Evolutionary conservation across 192 early-diverging fungal species (phyloP).

Genomic region (Backusella tuberculispora): DNA sequence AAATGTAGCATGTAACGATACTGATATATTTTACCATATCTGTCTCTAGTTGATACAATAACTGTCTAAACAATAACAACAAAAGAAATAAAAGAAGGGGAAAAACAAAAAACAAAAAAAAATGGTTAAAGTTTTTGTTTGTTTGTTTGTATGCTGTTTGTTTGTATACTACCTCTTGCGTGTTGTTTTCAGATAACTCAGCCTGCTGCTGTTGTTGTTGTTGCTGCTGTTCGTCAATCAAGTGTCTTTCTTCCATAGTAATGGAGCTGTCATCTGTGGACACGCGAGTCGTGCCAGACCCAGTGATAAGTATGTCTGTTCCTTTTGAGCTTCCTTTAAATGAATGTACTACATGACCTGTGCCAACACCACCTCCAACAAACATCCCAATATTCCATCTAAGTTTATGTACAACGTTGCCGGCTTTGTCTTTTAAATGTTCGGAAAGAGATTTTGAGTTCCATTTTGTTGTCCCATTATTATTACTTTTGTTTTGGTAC

Average conservation of each 20-base stretch:
- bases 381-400: conserved; percentile 33
- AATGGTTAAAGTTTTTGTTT: background rate
- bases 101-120: background rate
- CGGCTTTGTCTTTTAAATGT: conserved; percentile 16
- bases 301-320: conserved; percentile 27
- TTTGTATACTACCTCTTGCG: background rate
- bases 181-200: background rate
- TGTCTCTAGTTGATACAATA: background rate
- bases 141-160: background rate
- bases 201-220: too few relatives aligned
- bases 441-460: conserved; percentile 19
- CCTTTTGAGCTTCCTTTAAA: conserved; percentile 14
- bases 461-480: background rate
- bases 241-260: background rate
- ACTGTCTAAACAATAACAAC: background rate
- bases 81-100: background rate
- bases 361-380: conserved; percentile 35
- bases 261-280: background rate
- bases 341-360: conserved; percentile 32
- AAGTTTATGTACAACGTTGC: conserved; percentile 18
- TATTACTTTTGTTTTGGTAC: background rate
- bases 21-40: conserved; percentile 2
- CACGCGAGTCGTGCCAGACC: conserved; percentile 19
- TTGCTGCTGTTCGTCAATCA: background rate
- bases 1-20: conserved; percentile 30